These are phyloP conservation scores for Rhodotorula sp. DNA, from an alignment of 1,284 basidiomycete species.

Conservation along the genomic window DNA sequence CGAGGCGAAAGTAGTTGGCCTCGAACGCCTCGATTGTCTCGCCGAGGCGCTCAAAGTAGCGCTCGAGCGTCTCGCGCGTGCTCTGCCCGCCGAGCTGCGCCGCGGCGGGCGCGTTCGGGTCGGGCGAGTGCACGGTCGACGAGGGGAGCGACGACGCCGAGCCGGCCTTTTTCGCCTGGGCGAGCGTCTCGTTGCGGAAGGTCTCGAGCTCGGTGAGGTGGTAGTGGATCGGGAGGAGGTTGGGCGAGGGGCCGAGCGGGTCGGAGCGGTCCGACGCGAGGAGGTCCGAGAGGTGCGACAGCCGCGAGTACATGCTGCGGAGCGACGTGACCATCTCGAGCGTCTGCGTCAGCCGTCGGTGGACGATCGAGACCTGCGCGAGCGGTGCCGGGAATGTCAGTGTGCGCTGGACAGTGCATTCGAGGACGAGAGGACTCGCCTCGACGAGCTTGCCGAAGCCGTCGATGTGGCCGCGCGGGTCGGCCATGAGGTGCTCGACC, in stretches of 20 bases:
- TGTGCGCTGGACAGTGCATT: neutral
- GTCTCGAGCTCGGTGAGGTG: constrained; percentile 84
- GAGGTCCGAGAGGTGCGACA: constrained; percentile 75
- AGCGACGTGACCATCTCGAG: constrained; percentile 94
- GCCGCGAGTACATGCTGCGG: constrained; percentile 80
- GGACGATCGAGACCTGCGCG: constrained; percentile 83
- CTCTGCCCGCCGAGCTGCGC: constrained; percentile 38
- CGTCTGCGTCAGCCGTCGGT: constrained; percentile 91
- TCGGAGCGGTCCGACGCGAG: constrained; percentile 72
- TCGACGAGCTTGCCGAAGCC: constrained; percentile 89
- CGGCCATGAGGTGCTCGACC: constrained; percentile 73
- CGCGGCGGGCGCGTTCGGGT: neutral
- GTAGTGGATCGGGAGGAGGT: constrained; percentile 87
- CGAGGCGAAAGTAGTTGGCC: constrained; percentile 77
- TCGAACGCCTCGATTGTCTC: constrained; percentile 76
- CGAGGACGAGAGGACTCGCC: constrained; percentile 53
- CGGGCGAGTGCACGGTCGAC: constrained; percentile 54
- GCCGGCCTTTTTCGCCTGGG: constrained; percentile 72
- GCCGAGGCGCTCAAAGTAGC: constrained; percentile 87
- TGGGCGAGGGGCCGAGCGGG: constrained; percentile 74
- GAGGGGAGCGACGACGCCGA: constrained; percentile 56
- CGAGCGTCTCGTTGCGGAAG: constrained; percentile 90
- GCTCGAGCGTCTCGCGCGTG: constrained; percentile 59
- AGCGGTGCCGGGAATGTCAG: too few relatives aligned
- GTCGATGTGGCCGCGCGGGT: constrained; percentile 67